Base-by-base conservation (phyloP, 2,329 filamentous ascomycete genomes). In the Paraphaeosphaeria sporulosa region DNA sequence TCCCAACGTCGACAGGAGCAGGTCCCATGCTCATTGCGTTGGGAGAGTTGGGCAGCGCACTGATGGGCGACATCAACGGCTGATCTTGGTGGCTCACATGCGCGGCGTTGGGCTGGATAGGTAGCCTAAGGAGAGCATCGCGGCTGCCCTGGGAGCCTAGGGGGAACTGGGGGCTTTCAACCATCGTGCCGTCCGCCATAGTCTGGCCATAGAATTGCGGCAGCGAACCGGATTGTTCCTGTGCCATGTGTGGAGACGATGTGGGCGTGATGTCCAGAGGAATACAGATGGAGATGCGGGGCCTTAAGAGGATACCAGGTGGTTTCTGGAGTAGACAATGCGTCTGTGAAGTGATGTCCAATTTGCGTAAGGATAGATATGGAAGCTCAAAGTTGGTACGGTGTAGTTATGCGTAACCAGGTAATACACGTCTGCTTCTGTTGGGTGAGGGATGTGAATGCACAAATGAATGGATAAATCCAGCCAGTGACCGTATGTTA, bases 121-220 rank as follows among this genome's bases (percentile, higher is more conserved):
- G 71, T 4, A 71, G 62, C 13, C 71, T 69, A 5, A 76, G 66
- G 19, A 75, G 63, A n/a, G 72, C 67, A 55, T 70, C 70, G 19
- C 66, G 65, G 23, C 69, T 73, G 9, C 71, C 70, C 9, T 60
- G 67, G 25, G 68, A 66, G 54, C 58, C 64, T 48, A 59, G 52
- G 23, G 63, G 61, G 60, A 38, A 55, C 38, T 19, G 56, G 47
- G 71, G 70, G 42, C 67, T 69, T 51, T 74, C 70, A 54, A 73
- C 64, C 55, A 71, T 60, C 12, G 72, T 69, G 10, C 69, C 72
- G 59, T 75, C 70, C 52, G 68, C 61, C 55, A 74, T 65, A 42
- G 64, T 64, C 49, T 75, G 69, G 5, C 72, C 72, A 51, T 76
- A 72, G 56, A 66, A 75, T 13, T 67, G 63, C 25, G 72, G 72